A percentile compares a stretch with the other conserved stretches of the same genome.
Evolutionary conservation across 306 rosid species (phyloP).

Genomic region (Hippophae tibetana): DNA sequence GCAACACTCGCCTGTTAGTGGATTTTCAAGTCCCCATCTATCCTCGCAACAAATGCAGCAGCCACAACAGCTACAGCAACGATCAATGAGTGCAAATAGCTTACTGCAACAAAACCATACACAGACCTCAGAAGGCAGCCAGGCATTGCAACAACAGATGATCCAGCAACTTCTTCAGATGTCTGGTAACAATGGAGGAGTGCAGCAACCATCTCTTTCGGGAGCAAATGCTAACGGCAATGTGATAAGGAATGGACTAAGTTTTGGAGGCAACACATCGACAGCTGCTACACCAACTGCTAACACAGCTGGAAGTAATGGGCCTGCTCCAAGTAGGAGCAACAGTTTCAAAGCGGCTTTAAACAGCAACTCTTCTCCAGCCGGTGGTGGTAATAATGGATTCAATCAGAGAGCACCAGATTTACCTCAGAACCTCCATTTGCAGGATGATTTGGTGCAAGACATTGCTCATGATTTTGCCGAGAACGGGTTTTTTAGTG

Average conservation of each 20-base stretch:
- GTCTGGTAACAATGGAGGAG: slow-evolving; percentile 50
- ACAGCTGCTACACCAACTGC: slow-evolving; percentile 30
- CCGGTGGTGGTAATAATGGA: slow-evolving; percentile 51
- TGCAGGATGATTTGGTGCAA: slow-evolving; percentile 58
- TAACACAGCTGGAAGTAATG: slow-evolving; percentile 27
- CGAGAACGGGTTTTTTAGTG: slow-evolving; percentile 57
- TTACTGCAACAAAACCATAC: slow-evolving; percentile 53
- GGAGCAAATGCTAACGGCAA: slow-evolving; percentile 54
- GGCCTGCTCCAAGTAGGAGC: slow-evolving; percentile 63
- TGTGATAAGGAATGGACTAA: slow-evolving; percentile 38
- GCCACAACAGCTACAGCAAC: slow-evolving; percentile 47
- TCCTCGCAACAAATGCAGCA: slow-evolving; percentile 40
- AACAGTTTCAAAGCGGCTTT: slow-evolving; percentile 87
- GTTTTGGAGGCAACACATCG: slow-evolving; percentile 44
- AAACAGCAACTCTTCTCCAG: slow-evolving; percentile 69
- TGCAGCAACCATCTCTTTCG: slow-evolving; percentile 38
- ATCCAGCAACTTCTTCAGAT: slow-evolving; percentile 68
- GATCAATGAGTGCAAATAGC: slow-evolving; percentile 43
- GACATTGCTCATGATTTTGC: slow-evolving; percentile 63
- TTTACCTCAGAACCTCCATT: slow-evolving; percentile 45
- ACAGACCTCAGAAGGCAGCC: slow-evolving; percentile 54
- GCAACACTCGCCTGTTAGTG: slow-evolving; percentile 52
- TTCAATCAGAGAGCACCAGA: slow-evolving; percentile 68
- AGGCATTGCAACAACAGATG: slow-evolving; percentile 61
- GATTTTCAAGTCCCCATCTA: slow-evolving; percentile 54